Evolutionary conservation across 805 yeast species (phyloP).

Genomic region (Teunomyces tritomae): DNA sequence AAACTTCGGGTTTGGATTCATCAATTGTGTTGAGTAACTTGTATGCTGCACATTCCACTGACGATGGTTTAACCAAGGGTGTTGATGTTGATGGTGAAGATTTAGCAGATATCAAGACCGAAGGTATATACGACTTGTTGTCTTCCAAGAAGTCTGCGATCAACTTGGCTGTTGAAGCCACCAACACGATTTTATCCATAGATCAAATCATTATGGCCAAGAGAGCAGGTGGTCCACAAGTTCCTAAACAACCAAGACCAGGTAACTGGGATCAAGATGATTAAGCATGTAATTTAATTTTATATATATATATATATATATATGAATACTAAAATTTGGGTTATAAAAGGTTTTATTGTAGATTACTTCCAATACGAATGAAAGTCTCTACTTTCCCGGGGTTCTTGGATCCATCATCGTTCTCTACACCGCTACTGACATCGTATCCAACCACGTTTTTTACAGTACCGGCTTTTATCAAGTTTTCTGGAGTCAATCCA

Average conservation of each 20-base stretch:
- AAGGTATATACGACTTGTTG: conserved; percentile 75
- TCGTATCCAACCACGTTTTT: conserved; percentile 83
- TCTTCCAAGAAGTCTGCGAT: conserved; percentile 84
- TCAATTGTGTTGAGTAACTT: conserved; percentile 85
- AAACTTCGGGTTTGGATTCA: conserved; percentile 89
- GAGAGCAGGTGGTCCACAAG: conserved; percentile 96
- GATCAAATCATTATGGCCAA: conserved; percentile 99
- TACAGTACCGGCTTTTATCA: conserved; percentile 47
- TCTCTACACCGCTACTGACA: conserved; percentile 93
- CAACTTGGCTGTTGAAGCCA: conserved; percentile 92
- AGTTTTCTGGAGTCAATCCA: conserved; percentile 78
- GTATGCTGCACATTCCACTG: conserved; percentile 77
- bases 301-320: not conserved
- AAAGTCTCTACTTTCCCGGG: conserved; percentile 57
- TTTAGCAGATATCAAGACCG: conserved; percentile 64
- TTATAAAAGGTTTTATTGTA: not conserved
- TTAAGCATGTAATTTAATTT: conserved; percentile 25
- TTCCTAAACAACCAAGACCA: conserved; percentile 81
- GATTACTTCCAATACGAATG: conserved; percentile 46
- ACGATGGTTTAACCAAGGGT: conserved; percentile 63
- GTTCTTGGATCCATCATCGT: conserved; percentile 70
- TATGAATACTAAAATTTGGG: not conserved
- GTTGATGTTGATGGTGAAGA: conserved; percentile 74
- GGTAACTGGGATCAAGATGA: conserved; percentile 97
- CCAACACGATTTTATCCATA: conserved; percentile 82